Evolutionary conservation across 2,329 filamentous ascomycete genomes (phyloP).

Genomic region (Sporothrix dimorphospora): DNA sequence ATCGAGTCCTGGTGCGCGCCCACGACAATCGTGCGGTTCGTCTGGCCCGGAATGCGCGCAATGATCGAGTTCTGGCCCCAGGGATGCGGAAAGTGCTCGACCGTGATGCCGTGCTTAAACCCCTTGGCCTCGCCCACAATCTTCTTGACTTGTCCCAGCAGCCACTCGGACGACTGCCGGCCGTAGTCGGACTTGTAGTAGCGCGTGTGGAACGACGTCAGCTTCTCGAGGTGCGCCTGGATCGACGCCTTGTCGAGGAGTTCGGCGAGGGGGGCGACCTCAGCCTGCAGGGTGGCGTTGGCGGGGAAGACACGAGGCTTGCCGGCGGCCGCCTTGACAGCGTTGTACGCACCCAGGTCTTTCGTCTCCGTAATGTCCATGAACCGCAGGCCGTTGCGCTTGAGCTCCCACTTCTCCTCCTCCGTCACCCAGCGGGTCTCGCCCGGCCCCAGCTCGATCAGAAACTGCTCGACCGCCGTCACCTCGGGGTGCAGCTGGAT

Average conservation of each 20-base stretch:
- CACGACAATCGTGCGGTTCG: conserved; percentile 81
- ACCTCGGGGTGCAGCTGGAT: conserved; percentile 52
- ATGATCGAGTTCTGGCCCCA: conserved; percentile 94
- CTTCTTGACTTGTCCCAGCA: conserved; percentile 72
- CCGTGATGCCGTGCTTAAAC: conserved; percentile 65
- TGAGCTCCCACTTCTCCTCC: conserved; percentile 91
- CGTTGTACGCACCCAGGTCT: conserved; percentile 58
- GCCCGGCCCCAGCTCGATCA: conserved; percentile 84
- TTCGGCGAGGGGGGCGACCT: conserved; percentile 67
- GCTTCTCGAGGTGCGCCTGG: conserved; percentile 73
- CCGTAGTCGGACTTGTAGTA: conserved; percentile 80
- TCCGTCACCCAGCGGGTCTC: conserved; percentile 87
- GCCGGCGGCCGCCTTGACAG: conserved; percentile 63
- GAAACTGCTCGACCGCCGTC: conserved; percentile 57
- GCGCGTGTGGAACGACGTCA: conserved; percentile 78
- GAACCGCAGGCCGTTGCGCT: conserved; percentile 82
- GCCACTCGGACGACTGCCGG: conserved; percentile 83
- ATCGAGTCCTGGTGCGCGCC: conserved; percentile 95
- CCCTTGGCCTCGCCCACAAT: conserved; percentile 74
- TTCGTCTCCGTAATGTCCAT: conserved; percentile 87
- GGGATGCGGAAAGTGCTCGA: conserved; percentile 74
- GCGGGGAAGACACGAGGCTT: conserved; percentile 55
- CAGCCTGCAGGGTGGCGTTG: conserved; percentile 58
- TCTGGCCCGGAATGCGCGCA: conserved; percentile 84
- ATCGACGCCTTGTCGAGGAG: conserved; percentile 76